Conservation (phyloP, 148 eudicot genomes). For the Cornus florida region DNA sequence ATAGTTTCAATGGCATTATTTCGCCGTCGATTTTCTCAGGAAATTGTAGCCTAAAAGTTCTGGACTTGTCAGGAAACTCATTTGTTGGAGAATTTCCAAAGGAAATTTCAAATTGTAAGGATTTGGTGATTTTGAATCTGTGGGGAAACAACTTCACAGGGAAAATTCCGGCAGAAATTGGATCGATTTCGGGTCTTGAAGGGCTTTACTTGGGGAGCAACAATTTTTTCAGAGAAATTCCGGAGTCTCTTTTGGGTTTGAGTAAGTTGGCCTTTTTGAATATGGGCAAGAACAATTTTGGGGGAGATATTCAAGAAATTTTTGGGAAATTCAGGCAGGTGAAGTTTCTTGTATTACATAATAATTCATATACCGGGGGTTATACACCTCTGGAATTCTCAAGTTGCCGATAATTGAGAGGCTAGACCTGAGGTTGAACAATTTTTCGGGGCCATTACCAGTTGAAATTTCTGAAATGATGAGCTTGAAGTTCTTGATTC, state of each 20-base stretch:
- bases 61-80: conserved; percentile 73
- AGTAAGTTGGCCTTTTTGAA: conserved; percentile 60
- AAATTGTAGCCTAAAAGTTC: conserved; percentile 49
- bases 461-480: conserved; percentile 48
- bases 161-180: conserved; percentile 61
- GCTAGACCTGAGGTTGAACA: conserved; percentile 78
- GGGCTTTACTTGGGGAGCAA: conserved; percentile 68
- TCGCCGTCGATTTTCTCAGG: conserved; percentile 35
- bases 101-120: conserved; percentile 63
- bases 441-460: conserved; percentile 72
- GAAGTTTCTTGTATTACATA: conserved; percentile 55
- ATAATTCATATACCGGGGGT: conserved; percentile 56
- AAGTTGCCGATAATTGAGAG: conserved; percentile 48
- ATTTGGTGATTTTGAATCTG: conserved; percentile 43
- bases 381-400: conserved; percentile 71
- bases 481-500: conserved; percentile 55
- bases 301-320: conserved; percentile 60
- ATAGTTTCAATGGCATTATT: conserved; percentile 47
- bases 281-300: conserved; percentile 61
- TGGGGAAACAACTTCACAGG: conserved; percentile 66
- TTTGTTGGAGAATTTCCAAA: conserved; percentile 60
- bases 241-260: conserved; percentile 53
- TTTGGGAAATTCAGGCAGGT: conserved; percentile 69
- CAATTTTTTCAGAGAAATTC: conserved; percentile 59
- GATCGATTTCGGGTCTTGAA: conserved; percentile 48